Evolutionary conservation across 2,329 filamentous ascomycete genomes (phyloP).

Genomic region (Cladophialophora psammophila): DNA sequence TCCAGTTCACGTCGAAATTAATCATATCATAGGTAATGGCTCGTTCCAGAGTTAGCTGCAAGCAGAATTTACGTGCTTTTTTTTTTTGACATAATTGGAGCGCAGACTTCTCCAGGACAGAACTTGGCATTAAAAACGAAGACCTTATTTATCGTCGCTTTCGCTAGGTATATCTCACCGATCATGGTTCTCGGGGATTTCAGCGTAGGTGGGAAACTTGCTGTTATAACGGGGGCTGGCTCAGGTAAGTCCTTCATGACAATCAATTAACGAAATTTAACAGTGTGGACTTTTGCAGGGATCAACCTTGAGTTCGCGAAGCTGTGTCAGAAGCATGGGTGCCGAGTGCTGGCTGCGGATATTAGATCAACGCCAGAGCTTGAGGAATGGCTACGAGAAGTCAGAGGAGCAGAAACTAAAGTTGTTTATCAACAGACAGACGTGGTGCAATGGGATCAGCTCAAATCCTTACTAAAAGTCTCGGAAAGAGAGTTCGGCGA

Average conservation of each 20-base stretch:
- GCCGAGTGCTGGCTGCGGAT: conserved; percentile 2
- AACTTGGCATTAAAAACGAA: too few relatives aligned
- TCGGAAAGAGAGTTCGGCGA: conserved; percentile 43
- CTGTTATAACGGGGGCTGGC: conserved; percentile 47
- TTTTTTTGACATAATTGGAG: too few relatives aligned
- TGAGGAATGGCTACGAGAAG: conserved; percentile 4
- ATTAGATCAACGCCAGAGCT: background rate
- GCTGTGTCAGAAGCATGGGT: conserved; percentile 24
- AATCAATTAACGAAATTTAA: conserved; percentile 3
- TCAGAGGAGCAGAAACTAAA: conserved; percentile 6
- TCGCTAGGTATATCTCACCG: background rate
- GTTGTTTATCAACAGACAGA: conserved; percentile 8
- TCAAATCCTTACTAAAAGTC: conserved; percentile 42
- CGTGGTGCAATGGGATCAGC: conserved; percentile 7
- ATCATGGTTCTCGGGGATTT: conserved; percentile 15
- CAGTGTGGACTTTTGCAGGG: conserved; percentile 32
- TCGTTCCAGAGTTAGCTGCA: too few relatives aligned
- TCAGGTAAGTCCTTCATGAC: conserved; percentile 26
- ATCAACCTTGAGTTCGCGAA: conserved; percentile 46
- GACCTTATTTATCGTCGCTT: too few relatives aligned
- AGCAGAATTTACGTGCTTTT: too few relatives aligned
- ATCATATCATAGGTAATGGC: too few relatives aligned
- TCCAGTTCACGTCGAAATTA: too few relatives aligned
- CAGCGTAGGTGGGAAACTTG: conserved; percentile 35
- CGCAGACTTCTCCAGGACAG: too few relatives aligned